phyloP scores from a whole-genome alignment of 306 rosid species.

The Prunus salicina region DNA sequence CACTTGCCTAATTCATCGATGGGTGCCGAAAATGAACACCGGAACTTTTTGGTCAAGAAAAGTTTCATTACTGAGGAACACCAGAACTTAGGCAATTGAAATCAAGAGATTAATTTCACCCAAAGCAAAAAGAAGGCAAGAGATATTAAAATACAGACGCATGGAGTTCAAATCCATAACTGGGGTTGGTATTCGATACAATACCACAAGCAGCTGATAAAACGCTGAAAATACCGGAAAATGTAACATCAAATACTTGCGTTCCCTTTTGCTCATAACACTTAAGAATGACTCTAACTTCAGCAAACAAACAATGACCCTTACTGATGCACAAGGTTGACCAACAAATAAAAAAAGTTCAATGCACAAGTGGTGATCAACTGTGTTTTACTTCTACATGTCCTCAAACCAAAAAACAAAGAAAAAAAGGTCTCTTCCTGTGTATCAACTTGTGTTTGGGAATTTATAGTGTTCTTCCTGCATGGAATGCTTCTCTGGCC shows the following conservation, averaged over 20 bases:
- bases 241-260: neutral
- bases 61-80: too few relatives aligned
- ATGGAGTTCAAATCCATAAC: neutral
- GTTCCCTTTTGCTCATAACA: neutral
- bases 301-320: too few relatives aligned
- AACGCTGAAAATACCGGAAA: neutral
- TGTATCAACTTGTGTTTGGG: neutral
- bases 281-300: too few relatives aligned
- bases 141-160: neutral
- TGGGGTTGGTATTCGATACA: neutral
- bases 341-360: neutral
- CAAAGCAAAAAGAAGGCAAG: neutral
- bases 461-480: neutral
- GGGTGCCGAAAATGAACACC: too few relatives aligned
- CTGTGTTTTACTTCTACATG: neutral
- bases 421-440: neutral
- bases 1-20: too few relatives aligned
- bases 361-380: neutral
- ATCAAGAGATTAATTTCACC: too few relatives aligned
- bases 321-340: too few relatives aligned
- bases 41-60: too few relatives aligned
- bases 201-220: neutral
- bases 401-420: neutral
- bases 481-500: conserved; percentile 8
- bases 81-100: too few relatives aligned